A percentile compares a stretch with the other conserved stretches of the same genome.
Conservation (phyloP, 345 rosid species). For the Rhizophora mangle region DNA sequence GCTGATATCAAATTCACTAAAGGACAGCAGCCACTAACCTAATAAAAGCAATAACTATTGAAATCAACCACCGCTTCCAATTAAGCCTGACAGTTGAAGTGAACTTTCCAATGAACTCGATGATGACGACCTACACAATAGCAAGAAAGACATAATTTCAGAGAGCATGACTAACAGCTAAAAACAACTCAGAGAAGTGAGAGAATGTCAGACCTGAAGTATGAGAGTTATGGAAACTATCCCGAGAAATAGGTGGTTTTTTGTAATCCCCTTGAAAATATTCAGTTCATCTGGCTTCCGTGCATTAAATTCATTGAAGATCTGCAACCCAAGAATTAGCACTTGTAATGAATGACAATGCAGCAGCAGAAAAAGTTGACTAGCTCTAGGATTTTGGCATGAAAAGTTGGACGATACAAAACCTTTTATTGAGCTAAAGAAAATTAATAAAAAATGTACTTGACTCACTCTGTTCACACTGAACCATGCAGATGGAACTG, state of each 20-base stretch:
- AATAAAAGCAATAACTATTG: constrained; percentile 18
- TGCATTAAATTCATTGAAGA: constrained; percentile 34
- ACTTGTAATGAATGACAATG: background rate
- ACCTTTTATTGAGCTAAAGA: too few relatives aligned
- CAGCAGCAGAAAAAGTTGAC: background rate
- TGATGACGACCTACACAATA: constrained; percentile 22
- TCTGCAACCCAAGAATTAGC: constrained; percentile 16
- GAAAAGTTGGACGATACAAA: too few relatives aligned
- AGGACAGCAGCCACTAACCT: constrained; percentile 7
- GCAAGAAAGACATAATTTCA: background rate
- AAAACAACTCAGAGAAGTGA: background rate
- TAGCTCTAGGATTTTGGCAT: background rate
- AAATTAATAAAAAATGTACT: too few relatives aligned
- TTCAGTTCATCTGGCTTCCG: constrained; percentile 33
- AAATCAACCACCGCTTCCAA: constrained; percentile 45
- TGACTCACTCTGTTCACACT: too few relatives aligned
- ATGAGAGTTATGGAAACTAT: constrained; percentile 26
- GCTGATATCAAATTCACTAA: background rate
- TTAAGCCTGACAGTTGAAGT: constrained; percentile 56
- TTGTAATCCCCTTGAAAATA: constrained; percentile 25
- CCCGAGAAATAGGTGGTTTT: constrained; percentile 26
- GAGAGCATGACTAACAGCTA: background rate
- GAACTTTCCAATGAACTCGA: constrained; percentile 79
- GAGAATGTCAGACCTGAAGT: constrained; percentile 22
- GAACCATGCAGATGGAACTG: too few relatives aligned